Conservation (phyloP, 805 yeast genomes). For the Candida chauliodis region DNA sequence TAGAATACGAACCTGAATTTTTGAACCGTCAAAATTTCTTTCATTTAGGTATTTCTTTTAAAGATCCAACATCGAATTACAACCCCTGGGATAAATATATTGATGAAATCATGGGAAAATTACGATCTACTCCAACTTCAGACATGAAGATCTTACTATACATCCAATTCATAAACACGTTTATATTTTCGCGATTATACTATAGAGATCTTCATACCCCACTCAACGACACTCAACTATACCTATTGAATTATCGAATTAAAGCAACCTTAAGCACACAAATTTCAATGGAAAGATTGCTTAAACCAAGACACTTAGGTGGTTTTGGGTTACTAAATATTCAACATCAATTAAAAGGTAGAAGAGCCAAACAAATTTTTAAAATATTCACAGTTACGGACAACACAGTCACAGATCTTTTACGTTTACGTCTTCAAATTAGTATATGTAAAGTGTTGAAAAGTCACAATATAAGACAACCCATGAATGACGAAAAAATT, state of each 20-base stretch:
- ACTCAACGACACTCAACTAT: neutral
- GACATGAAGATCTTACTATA: neutral
- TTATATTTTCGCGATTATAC: constrained; percentile 1
- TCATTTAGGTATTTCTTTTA: no score
- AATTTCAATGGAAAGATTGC: neutral
- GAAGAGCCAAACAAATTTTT: neutral
- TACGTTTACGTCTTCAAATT: no score
- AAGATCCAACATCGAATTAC: no score
- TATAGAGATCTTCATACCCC: constrained; percentile 1
- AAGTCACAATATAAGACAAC: no score
- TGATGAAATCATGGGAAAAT: neutral
- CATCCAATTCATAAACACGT: neutral
- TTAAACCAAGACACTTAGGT: neutral
- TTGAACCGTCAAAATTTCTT: no score
- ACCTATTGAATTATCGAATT: neutral
- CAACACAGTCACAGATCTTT: no score
- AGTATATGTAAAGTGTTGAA: no score
- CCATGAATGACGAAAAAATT: no score
- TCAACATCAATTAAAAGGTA: neutral
- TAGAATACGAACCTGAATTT: no score
- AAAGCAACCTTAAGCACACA: neutral
- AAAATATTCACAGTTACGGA: neutral
- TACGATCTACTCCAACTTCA: neutral
- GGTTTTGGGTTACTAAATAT: neutral
- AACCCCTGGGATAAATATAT: neutral